Conservation (phyloP, 768 basidiomycete species). For the Chalciporus pseudorubinellus region DNA sequence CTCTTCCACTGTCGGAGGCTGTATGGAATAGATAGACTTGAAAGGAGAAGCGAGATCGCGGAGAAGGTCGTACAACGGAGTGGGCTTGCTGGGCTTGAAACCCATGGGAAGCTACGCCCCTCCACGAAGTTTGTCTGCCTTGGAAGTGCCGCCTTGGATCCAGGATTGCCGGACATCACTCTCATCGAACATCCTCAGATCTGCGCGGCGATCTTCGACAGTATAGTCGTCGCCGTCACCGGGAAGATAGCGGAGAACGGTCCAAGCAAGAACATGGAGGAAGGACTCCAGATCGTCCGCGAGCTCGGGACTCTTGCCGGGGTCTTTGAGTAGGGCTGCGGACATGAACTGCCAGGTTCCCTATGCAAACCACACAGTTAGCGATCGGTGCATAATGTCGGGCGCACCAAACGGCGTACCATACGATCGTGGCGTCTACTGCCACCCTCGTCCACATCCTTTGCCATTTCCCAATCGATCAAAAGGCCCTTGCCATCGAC, state of each 20-base stretch:
- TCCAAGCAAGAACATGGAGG: conserved; percentile 2
- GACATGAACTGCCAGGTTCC: conserved; percentile 3
- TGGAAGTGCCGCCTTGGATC: not conserved
- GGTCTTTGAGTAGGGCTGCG: not conserved
- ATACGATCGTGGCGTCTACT: not conserved
- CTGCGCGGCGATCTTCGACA: not conserved
- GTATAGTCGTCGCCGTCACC: too few species aligned
- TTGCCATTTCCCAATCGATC: conserved; percentile 28
- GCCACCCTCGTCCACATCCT: not conserved
- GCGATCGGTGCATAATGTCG: not conserved
- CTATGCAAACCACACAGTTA: not conserved
- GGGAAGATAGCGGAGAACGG: not conserved
- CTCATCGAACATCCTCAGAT: not conserved
- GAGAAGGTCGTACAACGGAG: not conserved
- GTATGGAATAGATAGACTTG: not conserved
- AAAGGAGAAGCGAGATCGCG: not conserved
- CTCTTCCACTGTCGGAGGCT: not conserved
- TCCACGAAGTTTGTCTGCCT: not conserved
- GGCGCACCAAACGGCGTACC: not conserved
- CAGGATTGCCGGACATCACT: too few species aligned
- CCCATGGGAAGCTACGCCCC: not conserved
- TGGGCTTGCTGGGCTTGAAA: not conserved
- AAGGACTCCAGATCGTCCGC: conserved; percentile 7
- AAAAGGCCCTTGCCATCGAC: conserved; percentile 15
- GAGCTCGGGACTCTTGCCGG: not conserved